Percentiles rank a stretch among this genome's conserved stretches.
Conservation (phyloP, 164 flowering plant species). For the Piper betle region DNA sequence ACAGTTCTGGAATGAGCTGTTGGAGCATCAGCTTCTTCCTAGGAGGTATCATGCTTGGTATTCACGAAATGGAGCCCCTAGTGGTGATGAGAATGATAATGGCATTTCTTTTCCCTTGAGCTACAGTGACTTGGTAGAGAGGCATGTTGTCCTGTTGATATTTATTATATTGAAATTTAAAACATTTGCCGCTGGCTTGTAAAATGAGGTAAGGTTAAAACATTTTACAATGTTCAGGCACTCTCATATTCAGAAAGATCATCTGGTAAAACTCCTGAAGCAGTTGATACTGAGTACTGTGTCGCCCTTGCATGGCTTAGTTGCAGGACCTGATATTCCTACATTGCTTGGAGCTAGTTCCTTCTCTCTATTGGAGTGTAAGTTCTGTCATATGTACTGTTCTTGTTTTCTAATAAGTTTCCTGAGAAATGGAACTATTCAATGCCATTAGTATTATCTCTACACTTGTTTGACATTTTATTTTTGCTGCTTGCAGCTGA, state of each 20-base stretch:
- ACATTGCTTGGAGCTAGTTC: slow-evolving; percentile 73
- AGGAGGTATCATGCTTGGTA: slow-evolving; percentile 99
- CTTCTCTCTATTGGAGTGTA: slow-evolving; percentile 69
- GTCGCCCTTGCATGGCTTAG: slow-evolving; percentile 31
- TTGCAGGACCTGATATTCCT: slow-evolving; percentile 62
- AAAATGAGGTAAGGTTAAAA: too few species aligned
- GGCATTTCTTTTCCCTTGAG: slow-evolving; percentile 72
- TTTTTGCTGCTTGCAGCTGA: slow-evolving; percentile 37
- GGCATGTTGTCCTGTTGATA: slow-evolving; percentile 21
- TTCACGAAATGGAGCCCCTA: slow-evolving; percentile 53
- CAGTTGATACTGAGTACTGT: slow-evolving; percentile 49
- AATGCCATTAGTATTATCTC: neutral
- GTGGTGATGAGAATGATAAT: slow-evolving; percentile 59
- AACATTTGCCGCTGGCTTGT: neutral
- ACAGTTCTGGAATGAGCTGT: slow-evolving; percentile 68
- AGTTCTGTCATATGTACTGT: slow-evolving; percentile 7
- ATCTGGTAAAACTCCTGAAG: slow-evolving; percentile 82
- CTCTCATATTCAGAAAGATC: slow-evolving; percentile 78
- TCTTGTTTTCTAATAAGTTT: neutral
- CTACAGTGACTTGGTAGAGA: slow-evolving; percentile 58
- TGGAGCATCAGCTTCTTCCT: slow-evolving; percentile 90
- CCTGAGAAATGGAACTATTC: neutral
- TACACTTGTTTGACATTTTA: neutral
- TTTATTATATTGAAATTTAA: too few species aligned
- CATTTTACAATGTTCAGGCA: slow-evolving; percentile 31